Base-by-base conservation (phyloP, 176 grass and related monocot species). In the Aegilops sharonensis region DNA sequence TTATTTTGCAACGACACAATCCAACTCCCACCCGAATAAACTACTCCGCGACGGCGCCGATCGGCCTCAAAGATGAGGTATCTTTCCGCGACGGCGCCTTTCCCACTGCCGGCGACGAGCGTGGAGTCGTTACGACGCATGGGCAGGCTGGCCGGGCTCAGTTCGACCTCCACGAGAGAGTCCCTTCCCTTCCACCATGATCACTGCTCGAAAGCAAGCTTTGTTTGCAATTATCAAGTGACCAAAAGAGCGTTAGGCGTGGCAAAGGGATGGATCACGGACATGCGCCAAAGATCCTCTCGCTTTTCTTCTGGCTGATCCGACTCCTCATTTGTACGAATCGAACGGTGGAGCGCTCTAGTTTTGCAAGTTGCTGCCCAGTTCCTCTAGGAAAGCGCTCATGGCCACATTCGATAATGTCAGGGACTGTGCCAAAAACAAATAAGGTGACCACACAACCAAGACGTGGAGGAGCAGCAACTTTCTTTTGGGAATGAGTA, bases 61-160 rank as follows among this genome's bases (percentile, higher is more conserved):
- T 66, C 23, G 11, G 15, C 71, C 5, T 11, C 32, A 50, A 83
- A 63, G 31, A 31, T 4, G 30, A 5, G 3, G 3, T 5, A 5
- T 62, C 85, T 80, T 69, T 78, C 47, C 7, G 8, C 31, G 15
- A 50, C 27, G 31, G 31, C 42, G 29, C 11, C 47, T 52, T 40
- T 66, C 2, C 25, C 1, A 5, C 9, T 12, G 21, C 3, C 4
- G 66, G 68, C 13, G 34, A 39, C 29, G 27, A 54, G 34, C 43
- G 75, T 79, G 88, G 60, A 81, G 82, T 68, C 64, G 64, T 88
- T 18, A 77, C 76, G 79, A 35, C 86, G 78, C 78, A 75, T 68
- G 60, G 29, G 64, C 27, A 15, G 43, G 5, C 5, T 10, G 64
- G 10, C 60, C 36, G 57, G 32, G 75, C 48, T 27, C 32, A 27